A percentile compares a stretch with the other conserved stretches of the same genome.
phyloP scores from a whole-genome alignment of 2,329 filamentous ascomycete species.

The Metarhizium rileyi region DNA sequence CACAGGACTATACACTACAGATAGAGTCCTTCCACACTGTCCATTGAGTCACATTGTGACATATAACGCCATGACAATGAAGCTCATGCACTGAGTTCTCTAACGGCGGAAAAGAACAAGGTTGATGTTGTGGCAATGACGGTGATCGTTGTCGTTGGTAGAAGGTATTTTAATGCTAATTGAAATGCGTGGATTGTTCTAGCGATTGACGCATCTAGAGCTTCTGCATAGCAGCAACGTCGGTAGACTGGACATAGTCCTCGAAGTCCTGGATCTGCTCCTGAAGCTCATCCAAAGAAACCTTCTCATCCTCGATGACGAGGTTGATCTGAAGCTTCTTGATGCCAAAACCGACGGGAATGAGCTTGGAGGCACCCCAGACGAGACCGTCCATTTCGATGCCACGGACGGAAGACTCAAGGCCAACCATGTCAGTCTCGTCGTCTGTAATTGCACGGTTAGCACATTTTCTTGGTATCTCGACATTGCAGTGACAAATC shows the following conservation, averaged over 20 bases:
- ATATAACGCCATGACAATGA: neutral
- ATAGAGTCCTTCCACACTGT: neutral
- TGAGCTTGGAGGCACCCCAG: constrained; percentile 87
- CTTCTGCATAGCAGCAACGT: constrained; percentile 88
- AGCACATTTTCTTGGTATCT: neutral
- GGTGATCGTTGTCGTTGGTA: neutral
- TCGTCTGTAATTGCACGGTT: constrained; percentile 48
- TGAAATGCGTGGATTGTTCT: neutral
- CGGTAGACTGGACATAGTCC: constrained; percentile 92
- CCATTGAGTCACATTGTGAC: neutral
- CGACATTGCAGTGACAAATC: neutral
- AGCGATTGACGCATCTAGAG: constrained; percentile 45
- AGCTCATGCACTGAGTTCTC: neutral
- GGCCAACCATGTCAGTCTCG: constrained; percentile 79
- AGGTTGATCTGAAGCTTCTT: constrained; percentile 99
- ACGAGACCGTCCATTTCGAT: constrained; percentile 91
- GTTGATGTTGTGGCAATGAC: neutral
- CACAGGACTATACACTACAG: neutral
- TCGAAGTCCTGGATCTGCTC: constrained; percentile 74
- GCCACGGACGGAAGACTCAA: constrained; percentile 70
- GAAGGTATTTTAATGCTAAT: neutral
- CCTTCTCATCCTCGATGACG: constrained; percentile 94
- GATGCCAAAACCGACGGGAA: constrained; percentile 92
- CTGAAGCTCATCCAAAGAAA: constrained; percentile 80
- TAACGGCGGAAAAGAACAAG: neutral